Percentiles rank a stretch among this genome's conserved stretches.
Evolutionary conservation across 192 early-diverging fungal species (phyloP).

Genomic region (Backusella westeae): DNA sequence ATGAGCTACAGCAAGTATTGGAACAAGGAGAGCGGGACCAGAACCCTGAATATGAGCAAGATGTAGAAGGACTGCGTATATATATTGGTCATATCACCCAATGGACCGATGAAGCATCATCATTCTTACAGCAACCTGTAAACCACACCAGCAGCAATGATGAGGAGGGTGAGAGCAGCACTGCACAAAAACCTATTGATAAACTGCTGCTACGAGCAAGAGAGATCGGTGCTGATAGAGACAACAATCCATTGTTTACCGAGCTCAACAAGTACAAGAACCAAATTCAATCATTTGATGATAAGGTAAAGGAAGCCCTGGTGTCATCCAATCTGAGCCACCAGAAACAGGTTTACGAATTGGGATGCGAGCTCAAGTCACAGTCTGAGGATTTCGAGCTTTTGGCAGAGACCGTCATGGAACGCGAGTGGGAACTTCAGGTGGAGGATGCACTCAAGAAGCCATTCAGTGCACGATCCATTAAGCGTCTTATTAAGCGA

Average conservation of each 20-base stretch:
- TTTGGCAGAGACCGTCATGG: neutral
- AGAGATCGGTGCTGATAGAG: neutral
- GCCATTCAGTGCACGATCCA: neutral
- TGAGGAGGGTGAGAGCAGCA: neutral
- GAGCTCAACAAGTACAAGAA: constrained; percentile 24
- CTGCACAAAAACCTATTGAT: neutral
- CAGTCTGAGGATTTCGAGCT: neutral
- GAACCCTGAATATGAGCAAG: neutral
- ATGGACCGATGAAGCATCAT: neutral
- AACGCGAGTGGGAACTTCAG: neutral
- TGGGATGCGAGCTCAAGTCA: neutral
- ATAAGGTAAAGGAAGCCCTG: constrained; percentile 12
- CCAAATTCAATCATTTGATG: constrained; percentile 29
- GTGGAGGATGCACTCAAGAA: neutral
- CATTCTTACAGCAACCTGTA: neutral
- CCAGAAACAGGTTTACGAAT: neutral
- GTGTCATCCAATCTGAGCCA: neutral
- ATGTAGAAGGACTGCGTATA: neutral
- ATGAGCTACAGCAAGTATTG: neutral
- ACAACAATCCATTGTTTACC: neutral
- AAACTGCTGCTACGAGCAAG: neutral
- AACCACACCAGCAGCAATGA: neutral
- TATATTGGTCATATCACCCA: neutral
- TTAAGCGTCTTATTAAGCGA: neutral
- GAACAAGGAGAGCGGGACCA: neutral